Base-by-base conservation (phyloP, 345 rosid species). In the Anacardium occidentale region DNA sequence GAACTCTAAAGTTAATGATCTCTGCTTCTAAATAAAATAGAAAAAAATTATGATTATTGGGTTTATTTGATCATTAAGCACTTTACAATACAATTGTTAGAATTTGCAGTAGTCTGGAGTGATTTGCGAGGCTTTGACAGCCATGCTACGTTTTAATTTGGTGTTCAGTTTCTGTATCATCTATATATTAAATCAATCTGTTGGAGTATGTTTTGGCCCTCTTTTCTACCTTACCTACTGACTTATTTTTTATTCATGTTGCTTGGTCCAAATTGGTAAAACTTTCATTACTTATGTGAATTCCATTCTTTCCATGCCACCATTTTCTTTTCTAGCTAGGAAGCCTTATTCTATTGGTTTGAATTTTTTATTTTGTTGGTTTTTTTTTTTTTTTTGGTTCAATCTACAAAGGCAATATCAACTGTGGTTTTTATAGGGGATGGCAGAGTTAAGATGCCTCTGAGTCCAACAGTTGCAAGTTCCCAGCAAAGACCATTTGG, bases 361-460 rank as follows among this genome's bases (percentile, higher is more conserved):
- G 22, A 25, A 1, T 51, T 45, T 48, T 18, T 70, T 70, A 52
- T 37, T 3, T 71, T 75, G 52, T n/a, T 61, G 7, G 55, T 21
- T 45, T 45, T 59, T 75, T 24, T 64, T 37, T 76, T 55, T 65
- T 50, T 15, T 61, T 55, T 40, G 52, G 18, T 64, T 55, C n/a
- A 40, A 54, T 52, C 7, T 71, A 63, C 57, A 68, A 73, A 50
- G 52, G 58, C 48, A 65, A 64, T 66, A 60, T 13, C 20, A 26
- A 54, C 54, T 68, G 17, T 63, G 52, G 5, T 52, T 13, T 3
- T 68, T 79, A 73, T 88, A 95, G 99, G 98, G 65, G 96, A 90
- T 76, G 90, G 89, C 79, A 87, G 89, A 80, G 91, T 83, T 59
- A 95, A 92, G 94, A 83, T 84, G 83, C 98, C 98, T 54, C 78